Evolutionary conservation across 371 early-diverging fungal genomes (phyloP).

Genomic region (Syncephalastrum contaminatum): DNA sequence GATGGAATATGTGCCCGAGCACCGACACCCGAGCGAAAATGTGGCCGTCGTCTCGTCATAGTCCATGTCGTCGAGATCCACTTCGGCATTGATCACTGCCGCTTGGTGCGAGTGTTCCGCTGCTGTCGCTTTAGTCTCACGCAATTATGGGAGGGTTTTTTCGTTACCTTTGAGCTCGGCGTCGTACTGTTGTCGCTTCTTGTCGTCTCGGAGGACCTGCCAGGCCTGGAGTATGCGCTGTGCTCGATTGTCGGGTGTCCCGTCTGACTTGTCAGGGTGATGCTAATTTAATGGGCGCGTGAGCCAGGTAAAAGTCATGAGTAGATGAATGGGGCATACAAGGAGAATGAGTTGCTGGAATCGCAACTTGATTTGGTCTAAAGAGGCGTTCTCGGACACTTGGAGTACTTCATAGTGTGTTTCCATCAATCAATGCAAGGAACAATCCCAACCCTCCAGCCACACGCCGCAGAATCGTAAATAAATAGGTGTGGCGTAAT

Average conservation of each 20-base stretch:
- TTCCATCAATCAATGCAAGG: constrained; percentile 27
- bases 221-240: constrained; percentile 48
- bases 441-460: too few relatives aligned
- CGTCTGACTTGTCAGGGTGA: constrained; percentile 49
- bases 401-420: constrained; percentile 44
- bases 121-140: constrained; percentile 1
- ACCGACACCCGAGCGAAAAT: constrained; percentile 48
- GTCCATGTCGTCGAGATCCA: constrained; percentile 48
- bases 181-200: constrained; percentile 41
- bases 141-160: not conserved
- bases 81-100: constrained; percentile 40
- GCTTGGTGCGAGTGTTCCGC: constrained; percentile 11
- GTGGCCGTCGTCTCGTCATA: constrained; percentile 25
- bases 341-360: constrained; percentile 48
- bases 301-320: not conserved
- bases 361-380: constrained; percentile 42
- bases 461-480: too few relatives aligned
- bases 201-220: constrained; percentile 36
- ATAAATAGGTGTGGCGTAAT: too few relatives aligned
- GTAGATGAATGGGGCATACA: constrained; percentile 22
- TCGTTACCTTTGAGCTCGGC: constrained; percentile 34
- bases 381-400: constrained; percentile 36
- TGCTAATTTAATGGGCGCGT: constrained; percentile 22
- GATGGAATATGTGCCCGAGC: constrained; percentile 51
- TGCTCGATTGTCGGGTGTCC: constrained; percentile 16